These are phyloP conservation scores for Hanseniaspora sp. DNA, from an alignment of 1,139 yeast genomes.

Conservation along the genomic window DNA sequence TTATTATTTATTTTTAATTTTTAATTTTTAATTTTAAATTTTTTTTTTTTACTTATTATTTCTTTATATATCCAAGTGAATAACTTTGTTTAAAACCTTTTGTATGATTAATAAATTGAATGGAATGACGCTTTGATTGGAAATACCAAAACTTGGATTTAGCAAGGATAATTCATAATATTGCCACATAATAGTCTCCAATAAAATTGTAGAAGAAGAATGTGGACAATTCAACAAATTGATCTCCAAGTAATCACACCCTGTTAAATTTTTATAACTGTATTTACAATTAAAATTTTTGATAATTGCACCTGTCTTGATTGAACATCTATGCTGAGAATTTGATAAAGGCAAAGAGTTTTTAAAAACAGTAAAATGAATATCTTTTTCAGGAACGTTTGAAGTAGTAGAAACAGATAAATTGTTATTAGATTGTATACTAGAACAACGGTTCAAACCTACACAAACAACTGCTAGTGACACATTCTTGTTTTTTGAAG, in stretches of 20 bases:
- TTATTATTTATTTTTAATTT: too few species aligned
- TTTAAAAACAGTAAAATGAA: conserved; percentile 53
- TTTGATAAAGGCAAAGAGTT: conserved; percentile 54
- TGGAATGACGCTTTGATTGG: conserved; percentile 44
- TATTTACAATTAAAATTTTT: conserved; percentile 28
- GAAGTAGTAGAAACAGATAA: background rate
- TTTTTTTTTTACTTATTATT: background rate
- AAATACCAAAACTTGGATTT: conserved; percentile 35
- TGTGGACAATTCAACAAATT: conserved; percentile 60
- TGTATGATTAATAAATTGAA: conserved; percentile 76
- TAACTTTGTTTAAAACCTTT: conserved; percentile 43
- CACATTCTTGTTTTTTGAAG: conserved; percentile 49
- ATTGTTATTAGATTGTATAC: too few species aligned
- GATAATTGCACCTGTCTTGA: conserved; percentile 59
- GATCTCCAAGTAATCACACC: conserved; percentile 40
- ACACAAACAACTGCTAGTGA: conserved; percentile 67
- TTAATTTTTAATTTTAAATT: too few species aligned
- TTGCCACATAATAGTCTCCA: conserved; percentile 53
- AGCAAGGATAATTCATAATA: conserved; percentile 52
- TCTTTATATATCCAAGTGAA: conserved; percentile 25
- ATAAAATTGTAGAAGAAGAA: conserved; percentile 44
- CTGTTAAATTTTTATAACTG: conserved; percentile 25
- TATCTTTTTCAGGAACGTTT: conserved; percentile 41
- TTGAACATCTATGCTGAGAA: conserved; percentile 60
- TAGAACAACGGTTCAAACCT: conserved; percentile 37